Conservation (phyloP, 495 filamentous ascomycete species). For the Neurospora sp. region DNA sequence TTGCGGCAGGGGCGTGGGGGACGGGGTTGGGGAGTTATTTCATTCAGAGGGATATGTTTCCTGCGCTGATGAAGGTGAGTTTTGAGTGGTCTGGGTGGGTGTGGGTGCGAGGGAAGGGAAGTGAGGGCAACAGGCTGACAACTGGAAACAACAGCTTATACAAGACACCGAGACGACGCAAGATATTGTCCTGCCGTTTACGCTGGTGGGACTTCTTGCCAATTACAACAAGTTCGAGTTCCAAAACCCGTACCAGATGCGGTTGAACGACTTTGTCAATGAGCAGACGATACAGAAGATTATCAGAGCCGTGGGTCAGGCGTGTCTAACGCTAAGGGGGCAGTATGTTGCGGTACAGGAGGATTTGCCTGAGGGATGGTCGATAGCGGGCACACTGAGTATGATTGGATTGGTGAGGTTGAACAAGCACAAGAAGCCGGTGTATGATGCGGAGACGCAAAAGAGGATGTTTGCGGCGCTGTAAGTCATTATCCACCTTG, state of each 20-base stretch:
- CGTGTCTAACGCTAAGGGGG: conserved; percentile 54
- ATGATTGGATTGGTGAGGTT: conserved; percentile 67
- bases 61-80: conserved; percentile 81
- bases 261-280: conserved; percentile 96
- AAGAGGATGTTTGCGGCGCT: conserved; percentile 64
- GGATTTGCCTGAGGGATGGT: conserved; percentile 88
- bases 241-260: conserved; percentile 90
- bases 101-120: background rate
- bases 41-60: conserved; percentile 89
- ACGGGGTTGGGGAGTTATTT: conserved; percentile 92
- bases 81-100: background rate
- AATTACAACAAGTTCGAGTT: conserved; percentile 99
- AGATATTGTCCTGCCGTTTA: conserved; percentile 62
- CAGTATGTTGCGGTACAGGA: conserved; percentile 86
- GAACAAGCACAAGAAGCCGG: conserved; percentile 25
- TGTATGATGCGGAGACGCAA: conserved; percentile 55
- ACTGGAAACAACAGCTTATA: conserved; percentile 52
- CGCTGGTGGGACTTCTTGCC: conserved; percentile 76
- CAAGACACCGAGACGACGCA: conserved; percentile 62
- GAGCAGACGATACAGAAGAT: conserved; percentile 78
- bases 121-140: background rate
- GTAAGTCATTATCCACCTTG: conserved; percentile 20
- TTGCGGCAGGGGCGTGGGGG: conserved; percentile 87
- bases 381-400: conserved; percentile 61
- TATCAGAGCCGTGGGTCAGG: conserved; percentile 58